Conservation (phyloP, 257 asterid species). For the Gentiana dahurica region DNA sequence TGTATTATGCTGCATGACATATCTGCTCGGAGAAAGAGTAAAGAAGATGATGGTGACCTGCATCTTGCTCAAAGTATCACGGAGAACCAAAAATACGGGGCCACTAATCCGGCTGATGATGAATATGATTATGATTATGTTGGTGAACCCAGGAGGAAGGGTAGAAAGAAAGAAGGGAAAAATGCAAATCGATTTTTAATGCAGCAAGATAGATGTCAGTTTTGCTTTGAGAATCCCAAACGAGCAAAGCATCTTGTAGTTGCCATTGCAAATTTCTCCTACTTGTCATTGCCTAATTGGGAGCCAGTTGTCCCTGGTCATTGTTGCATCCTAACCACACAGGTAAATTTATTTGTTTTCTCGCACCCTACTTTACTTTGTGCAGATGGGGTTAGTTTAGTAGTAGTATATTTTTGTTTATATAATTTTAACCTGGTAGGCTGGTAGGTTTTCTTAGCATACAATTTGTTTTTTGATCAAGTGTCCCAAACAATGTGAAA, state of each 20-base stretch:
- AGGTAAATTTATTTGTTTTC: constrained; percentile 30
- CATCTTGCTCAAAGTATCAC: constrained; percentile 71
- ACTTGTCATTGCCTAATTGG: constrained; percentile 68
- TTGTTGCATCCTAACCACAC: constrained; percentile 79
- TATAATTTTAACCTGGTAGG: no score
- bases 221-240: constrained; percentile 79
- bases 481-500: no score
- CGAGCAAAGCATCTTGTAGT: constrained; percentile 84
- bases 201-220: constrained; percentile 83
- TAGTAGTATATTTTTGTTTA: no score
- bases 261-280: constrained; percentile 77
- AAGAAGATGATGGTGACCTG: constrained; percentile 73
- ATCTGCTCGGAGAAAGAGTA: constrained; percentile 54
- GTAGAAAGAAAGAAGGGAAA: constrained; percentile 48
- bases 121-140: constrained; percentile 93
- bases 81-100: constrained; percentile 48
- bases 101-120: constrained; percentile 69
- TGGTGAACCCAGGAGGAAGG: constrained; percentile 60
- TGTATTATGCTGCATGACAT: constrained; percentile 49
- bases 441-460: no score
- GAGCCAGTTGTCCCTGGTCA: constrained; percentile 77
- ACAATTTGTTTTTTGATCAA: no score
- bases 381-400: no score
- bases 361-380: not conserved
- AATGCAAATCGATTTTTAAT: constrained; percentile 49